Evolutionary conservation across 495 filamentous ascomycete species (phyloP).

Genomic region (Neurospora cerealis): DNA sequence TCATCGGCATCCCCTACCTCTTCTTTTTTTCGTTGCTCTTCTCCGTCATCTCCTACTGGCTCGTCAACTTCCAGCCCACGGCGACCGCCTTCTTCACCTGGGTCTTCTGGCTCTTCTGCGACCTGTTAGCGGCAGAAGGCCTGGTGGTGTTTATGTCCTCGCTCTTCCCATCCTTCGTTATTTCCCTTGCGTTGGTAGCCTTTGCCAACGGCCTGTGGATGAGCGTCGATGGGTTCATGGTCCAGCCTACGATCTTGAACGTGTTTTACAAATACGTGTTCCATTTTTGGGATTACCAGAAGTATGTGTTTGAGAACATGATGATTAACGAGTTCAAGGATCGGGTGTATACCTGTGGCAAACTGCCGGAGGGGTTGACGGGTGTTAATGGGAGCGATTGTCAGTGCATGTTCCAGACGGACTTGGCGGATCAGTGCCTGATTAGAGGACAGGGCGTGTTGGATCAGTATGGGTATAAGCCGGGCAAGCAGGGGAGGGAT

Average conservation of each 20-base stretch:
- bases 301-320: slow-evolving; percentile 83
- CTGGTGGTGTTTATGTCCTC: slow-evolving; percentile 67
- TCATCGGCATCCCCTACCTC: slow-evolving; percentile 71
- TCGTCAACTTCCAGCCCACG: slow-evolving; percentile 61
- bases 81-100: slow-evolving; percentile 63
- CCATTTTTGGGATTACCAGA: slow-evolving; percentile 75
- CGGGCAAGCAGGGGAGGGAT: slow-evolving; percentile 54
- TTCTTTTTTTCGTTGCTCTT: slow-evolving; percentile 68
- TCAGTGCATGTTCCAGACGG: slow-evolving; percentile 49
- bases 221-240: slow-evolving; percentile 71
- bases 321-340: slow-evolving; percentile 75
- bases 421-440: slow-evolving; percentile 50
- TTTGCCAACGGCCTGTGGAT: slow-evolving; percentile 86
- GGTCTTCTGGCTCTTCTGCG: slow-evolving; percentile 80
- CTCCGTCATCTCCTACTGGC: slow-evolving; percentile 67
- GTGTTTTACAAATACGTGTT: slow-evolving; percentile 79
- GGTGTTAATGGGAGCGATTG: slow-evolving; percentile 43
- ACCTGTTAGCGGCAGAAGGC: slow-evolving; percentile 70
- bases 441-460: slow-evolving; percentile 61
- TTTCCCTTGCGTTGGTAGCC: slow-evolving; percentile 62
- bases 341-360: slow-evolving; percentile 49
- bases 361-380: not conserved
- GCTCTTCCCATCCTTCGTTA: slow-evolving; percentile 67
- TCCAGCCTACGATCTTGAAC: slow-evolving; percentile 59
- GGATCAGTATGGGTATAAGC: slow-evolving; percentile 54